Evolutionary conservation across 73 alveolate species (phyloP).

Genomic region (Paraurostyla sp.): DNA sequence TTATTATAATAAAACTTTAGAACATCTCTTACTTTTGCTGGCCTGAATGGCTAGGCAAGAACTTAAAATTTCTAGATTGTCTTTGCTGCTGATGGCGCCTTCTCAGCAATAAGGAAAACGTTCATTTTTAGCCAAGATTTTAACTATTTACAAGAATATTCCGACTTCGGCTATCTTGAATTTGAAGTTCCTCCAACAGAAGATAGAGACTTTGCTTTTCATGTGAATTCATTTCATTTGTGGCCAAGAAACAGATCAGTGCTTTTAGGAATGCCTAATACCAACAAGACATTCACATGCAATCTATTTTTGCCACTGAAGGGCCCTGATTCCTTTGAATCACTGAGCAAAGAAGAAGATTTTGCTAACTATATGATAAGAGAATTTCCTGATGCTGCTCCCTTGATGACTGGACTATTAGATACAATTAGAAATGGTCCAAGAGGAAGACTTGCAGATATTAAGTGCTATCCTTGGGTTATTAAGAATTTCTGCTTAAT

Average conservation of each 20-base stretch:
- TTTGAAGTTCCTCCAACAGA: slow-evolving; percentile 18
- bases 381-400: slow-evolving; percentile 45
- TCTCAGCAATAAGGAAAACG: slow-evolving; percentile 30
- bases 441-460: slow-evolving; percentile 1
- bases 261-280: slow-evolving; percentile 4
- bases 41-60: not conserved
- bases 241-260: slow-evolving; percentile 35
- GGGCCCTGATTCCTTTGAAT: slow-evolving; percentile 32
- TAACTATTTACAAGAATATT: slow-evolving; percentile 20
- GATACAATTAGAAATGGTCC: slow-evolving; percentile 49
- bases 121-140: slow-evolving; percentile 16
- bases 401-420: not conserved
- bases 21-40: slow-evolving; percentile 2
- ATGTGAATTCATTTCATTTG: slow-evolving; percentile 30
- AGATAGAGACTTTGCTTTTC: slow-evolving; percentile 3
- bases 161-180: slow-evolving; percentile 25
- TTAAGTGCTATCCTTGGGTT: slow-evolving; percentile 54
- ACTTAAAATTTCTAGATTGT: slow-evolving; percentile 6
- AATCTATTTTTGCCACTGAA: slow-evolving; percentile 12
- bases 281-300: slow-evolving; percentile 3
- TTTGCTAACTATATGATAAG: not conserved
- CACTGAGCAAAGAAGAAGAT: slow-evolving; percentile 5
- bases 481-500: not conserved
- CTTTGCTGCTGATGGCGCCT: slow-evolving; percentile 58
- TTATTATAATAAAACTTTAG: not conserved